Base-by-base conservation (phyloP, 495 filamentous ascomycete genomes). In the Podospora bellae-mahoneyi region DNA sequence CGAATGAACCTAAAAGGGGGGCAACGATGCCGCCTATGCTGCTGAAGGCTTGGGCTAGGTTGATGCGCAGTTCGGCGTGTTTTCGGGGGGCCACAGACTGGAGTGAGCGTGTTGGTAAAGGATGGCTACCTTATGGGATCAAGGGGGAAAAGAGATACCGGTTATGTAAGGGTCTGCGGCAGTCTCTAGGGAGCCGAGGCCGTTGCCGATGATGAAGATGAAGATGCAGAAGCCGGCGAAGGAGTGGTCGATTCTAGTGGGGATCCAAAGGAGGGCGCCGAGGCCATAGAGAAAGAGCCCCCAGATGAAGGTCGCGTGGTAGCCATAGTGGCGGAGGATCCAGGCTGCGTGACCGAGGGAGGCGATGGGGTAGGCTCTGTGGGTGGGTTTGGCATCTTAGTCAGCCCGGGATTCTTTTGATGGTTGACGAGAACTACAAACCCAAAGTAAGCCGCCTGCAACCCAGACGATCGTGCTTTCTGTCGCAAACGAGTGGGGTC, bases 221-320 rank as follows among this genome's bases (percentile, higher is more conserved):
- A 81, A 80, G n/a, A 84, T 84, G 71, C 89, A 90, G 78, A 91
- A 91, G 34, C 88, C 90, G 27, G 80, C 84, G 71, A 91, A 91
- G 27, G 84, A 87, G n/a, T 81, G 77, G 34, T 79, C 76, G 60
- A 88, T 82, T 20, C 88, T 75, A 27, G 79, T 83, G 2, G 81
- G 84, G 30, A 89, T 76, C 19, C 83, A 84, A 66, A 87, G 85
- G 23, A 89, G 69, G 2, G 74, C 80, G 65, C 76, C 77, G 20
- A 90, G 81, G 53, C 86, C 72, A 59, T 76, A 76, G 59, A 76
- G 65, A 1, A 68, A 69, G 54, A 76, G 48, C 2, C 72, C 74
- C 74, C 69, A 74, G 53, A 89, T 88, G 77, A 90, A 90, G 7
- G 86, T 86, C 34, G 82, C 84, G 60, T 85, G 77, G 73, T 86